phyloP scores from a whole-genome alignment of 2,329 filamentous ascomycete genomes.

The Aspergillus arachidicola region DNA sequence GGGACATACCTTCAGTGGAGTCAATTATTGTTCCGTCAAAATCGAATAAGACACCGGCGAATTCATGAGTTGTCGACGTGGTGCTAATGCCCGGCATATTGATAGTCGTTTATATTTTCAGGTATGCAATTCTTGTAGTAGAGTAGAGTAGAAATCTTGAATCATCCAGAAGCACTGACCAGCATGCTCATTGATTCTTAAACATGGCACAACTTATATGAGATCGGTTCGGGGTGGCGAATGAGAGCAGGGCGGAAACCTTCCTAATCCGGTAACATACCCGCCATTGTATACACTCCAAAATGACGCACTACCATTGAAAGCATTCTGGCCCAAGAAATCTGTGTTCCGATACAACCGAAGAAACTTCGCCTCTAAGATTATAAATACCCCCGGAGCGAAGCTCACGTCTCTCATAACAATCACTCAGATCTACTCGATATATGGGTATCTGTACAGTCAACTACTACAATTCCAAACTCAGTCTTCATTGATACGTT shows the following conservation, averaged over 20 bases:
- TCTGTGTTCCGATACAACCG: not conserved
- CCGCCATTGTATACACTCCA: not conserved
- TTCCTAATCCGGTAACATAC: not conserved
- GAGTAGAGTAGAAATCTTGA: not conserved
- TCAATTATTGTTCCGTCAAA: conserved; percentile 13
- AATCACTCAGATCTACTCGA: not conserved
- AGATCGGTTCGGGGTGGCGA: not conserved
- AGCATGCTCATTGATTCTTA: not conserved
- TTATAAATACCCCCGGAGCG: not conserved
- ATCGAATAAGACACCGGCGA: conserved; percentile 9
- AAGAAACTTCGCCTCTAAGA: not conserved
- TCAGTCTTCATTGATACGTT: not conserved
- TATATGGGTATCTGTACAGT: not conserved
- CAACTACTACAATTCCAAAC: not conserved
- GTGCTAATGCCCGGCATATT: not conserved
- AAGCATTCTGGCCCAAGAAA: not conserved
- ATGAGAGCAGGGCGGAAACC: not conserved
- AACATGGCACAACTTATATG: not conserved
- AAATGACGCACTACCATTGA: not conserved
- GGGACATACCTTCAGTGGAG: conserved; percentile 7
- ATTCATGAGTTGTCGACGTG: not conserved
- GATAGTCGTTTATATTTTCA: not conserved
- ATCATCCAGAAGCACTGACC: not conserved
- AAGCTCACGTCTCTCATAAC: not conserved
- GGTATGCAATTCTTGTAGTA: not conserved